Conservation (phyloP, 257 asterid genomes). For the Apocynum venetum region DNA sequence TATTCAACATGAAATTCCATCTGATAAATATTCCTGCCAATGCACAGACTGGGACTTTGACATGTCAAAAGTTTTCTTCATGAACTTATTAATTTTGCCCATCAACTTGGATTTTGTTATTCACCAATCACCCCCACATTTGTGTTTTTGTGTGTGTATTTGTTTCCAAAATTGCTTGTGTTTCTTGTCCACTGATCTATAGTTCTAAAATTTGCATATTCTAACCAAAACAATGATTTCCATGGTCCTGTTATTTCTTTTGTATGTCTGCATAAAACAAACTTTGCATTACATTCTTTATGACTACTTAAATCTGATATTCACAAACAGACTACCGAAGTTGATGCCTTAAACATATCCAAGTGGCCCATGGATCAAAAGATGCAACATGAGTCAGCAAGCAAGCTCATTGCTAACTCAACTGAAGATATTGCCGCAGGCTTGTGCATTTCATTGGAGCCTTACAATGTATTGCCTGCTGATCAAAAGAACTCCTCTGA, state of each 20-base stretch:
- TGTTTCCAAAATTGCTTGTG: not conserved
- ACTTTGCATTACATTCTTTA: not conserved
- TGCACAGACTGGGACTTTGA: not conserved
- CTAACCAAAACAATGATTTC: not conserved
- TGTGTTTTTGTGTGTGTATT: not conserved
- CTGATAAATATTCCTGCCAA: not conserved
- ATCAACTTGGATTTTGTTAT: not conserved
- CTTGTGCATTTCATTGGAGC: constrained; percentile 28
- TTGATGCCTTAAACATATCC: constrained; percentile 33
- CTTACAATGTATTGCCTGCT: constrained; percentile 26
- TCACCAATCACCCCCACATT: no score
- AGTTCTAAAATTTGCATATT: not conserved
- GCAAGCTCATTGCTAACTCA: constrained; percentile 37
- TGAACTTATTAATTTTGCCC: not conserved
- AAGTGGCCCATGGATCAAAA: constrained; percentile 53
- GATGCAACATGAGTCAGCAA: constrained; percentile 31
- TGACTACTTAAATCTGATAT: constrained; percentile 20
- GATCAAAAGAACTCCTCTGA: constrained; percentile 34
- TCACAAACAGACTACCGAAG: constrained; percentile 44
- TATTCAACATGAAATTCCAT: not conserved
- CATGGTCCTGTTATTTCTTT: not conserved
- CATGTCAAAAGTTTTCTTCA: not conserved
- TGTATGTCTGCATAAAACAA: not conserved
- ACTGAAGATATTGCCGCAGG: constrained; percentile 36
- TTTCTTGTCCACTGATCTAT: not conserved